phyloP scores from a whole-genome alignment of 1,284 basidiomycete species.

The Pascua sp. region DNA sequence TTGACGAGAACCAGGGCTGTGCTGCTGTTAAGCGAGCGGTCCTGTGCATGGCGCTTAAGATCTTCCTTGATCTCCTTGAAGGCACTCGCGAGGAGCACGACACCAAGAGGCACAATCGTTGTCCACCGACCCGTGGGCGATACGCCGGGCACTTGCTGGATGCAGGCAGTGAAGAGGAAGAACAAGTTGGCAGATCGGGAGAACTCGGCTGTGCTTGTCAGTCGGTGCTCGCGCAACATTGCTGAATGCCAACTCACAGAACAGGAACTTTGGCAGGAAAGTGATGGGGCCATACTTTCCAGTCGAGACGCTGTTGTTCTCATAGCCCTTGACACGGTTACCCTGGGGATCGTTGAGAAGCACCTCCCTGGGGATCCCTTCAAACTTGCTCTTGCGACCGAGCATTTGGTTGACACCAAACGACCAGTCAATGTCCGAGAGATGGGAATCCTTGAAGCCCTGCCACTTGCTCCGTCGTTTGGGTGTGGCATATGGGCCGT shows the following conservation, averaged over 20 bases:
- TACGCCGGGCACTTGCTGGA: slow-evolving; percentile 96
- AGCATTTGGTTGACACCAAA: slow-evolving; percentile 41
- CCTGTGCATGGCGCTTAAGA: slow-evolving; percentile 93
- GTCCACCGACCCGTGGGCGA: slow-evolving; percentile 95
- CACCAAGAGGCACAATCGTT: slow-evolving; percentile 85
- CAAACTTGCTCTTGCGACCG: slow-evolving; percentile 42
- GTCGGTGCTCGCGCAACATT: not conserved
- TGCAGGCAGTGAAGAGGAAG: slow-evolving; percentile 97
- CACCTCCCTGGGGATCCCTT: slow-evolving; percentile 53
- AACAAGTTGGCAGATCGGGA: slow-evolving; percentile 97
- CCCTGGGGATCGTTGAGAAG: slow-evolving; percentile 64
- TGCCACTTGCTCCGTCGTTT: slow-evolving; percentile 31
- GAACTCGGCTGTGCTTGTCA: slow-evolving; percentile 27
- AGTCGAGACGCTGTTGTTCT: slow-evolving; percentile 84
- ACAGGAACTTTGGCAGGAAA: slow-evolving; percentile 90
- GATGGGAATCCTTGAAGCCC: slow-evolving; percentile 36
- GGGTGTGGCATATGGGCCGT: slow-evolving; percentile 28
- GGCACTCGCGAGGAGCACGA: slow-evolving; percentile 90
- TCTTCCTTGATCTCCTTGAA: slow-evolving; percentile 97
- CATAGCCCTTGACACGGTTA: slow-evolving; percentile 59
- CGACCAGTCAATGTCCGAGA: slow-evolving; percentile 47
- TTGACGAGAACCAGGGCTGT: slow-evolving; percentile 68
- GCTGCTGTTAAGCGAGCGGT: slow-evolving; percentile 85
- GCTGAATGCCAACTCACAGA: slow-evolving; percentile 57
- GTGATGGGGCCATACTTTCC: slow-evolving; percentile 90